Percentiles rank a stretch among this genome's conserved stretches.
phyloP scores from a whole-genome alignment of 257 asterid species.

The Nicotiana obtusifolia region DNA sequence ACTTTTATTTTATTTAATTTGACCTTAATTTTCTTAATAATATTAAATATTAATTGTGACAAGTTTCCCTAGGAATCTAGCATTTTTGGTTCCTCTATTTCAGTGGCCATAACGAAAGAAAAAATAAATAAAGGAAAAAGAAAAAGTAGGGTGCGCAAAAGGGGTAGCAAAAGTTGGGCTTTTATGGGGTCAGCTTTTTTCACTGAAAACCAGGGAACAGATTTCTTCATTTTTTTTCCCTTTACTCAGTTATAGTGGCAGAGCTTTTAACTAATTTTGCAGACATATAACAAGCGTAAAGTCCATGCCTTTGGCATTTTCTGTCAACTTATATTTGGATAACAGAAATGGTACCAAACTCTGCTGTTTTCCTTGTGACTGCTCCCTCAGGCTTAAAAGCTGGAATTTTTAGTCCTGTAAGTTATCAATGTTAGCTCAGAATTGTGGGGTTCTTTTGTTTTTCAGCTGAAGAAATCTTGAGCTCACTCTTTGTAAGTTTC shows the following conservation, averaged over 20 bases:
- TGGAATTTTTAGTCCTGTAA: neutral
- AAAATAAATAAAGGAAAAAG: neutral
- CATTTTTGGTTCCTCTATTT: constrained; percentile 26
- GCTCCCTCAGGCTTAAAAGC: no score
- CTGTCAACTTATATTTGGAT: constrained; percentile 31
- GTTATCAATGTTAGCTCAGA: neutral
- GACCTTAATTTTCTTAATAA: constrained; percentile 6
- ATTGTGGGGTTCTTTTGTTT: neutral
- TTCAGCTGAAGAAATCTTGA: constrained; percentile 1
- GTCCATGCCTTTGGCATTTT: constrained; percentile 49
- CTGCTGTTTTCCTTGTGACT: constrained; percentile 7
- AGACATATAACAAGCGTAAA: constrained; percentile 48
- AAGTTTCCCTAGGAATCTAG: constrained; percentile 37
- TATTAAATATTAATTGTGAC: constrained; percentile 25
- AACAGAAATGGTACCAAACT: constrained; percentile 22
- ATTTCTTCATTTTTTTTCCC: constrained; percentile 15
- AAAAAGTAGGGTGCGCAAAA: constrained; percentile 4
- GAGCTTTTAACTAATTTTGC: constrained; percentile 41
- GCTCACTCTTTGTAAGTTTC: neutral
- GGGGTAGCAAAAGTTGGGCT: constrained; percentile 32
- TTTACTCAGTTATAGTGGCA: constrained; percentile 30
- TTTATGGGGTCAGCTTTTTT: constrained; percentile 31
- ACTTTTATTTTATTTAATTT: constrained; percentile 1
- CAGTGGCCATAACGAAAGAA: constrained; percentile 31
- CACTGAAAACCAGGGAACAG: constrained; percentile 47